phyloP scores from a whole-genome alignment of 2,329 filamentous ascomycete genomes.

The Monosporascus sp. region DNA sequence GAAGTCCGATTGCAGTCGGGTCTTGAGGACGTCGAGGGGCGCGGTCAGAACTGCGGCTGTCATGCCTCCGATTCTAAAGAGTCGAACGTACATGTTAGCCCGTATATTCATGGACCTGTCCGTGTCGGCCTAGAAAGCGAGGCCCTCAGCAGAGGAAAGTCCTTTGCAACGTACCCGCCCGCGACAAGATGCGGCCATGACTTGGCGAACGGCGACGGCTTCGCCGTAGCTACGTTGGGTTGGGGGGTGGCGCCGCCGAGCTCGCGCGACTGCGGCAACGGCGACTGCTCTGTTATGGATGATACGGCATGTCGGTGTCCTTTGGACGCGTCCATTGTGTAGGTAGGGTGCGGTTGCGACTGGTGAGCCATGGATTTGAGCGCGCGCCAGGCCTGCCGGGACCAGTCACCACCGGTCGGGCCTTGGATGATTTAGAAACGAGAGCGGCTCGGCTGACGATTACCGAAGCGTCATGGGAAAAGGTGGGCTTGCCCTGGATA shows the following conservation, averaged over 20 bases:
- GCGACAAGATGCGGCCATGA: conserved; percentile 91
- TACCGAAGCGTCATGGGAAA: no score
- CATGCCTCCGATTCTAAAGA: conserved; percentile 65
- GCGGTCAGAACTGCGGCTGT: conserved; percentile 88
- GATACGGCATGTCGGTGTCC: conserved; percentile 13
- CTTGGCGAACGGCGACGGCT: conserved; percentile 55
- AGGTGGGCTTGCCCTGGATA: no score
- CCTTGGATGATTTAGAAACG: no score
- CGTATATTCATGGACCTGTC: background rate
- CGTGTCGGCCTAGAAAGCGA: background rate
- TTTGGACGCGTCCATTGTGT: conserved; percentile 17
- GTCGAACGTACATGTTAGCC: conserved; percentile 1
- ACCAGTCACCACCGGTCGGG: background rate
- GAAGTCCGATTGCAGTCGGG: conserved; percentile 87
- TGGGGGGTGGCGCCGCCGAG: conserved; percentile 51
- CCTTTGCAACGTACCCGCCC: conserved; percentile 62
- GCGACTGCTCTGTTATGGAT: conserved; percentile 15
- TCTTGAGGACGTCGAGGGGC: conserved; percentile 90
- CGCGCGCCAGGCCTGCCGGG: conserved; percentile 1
- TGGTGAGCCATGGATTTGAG: conserved; percentile 11
- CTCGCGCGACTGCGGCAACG: conserved; percentile 55
- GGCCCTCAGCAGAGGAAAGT: background rate
- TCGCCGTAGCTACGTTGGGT: conserved; percentile 29
- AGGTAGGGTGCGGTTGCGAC: conserved; percentile 14
- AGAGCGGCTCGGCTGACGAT: no score